These are phyloP conservation scores for Fusarium virguliforme DNA, from an alignment of 2,329 filamentous ascomycete genomes.

Conservation along the genomic window DNA sequence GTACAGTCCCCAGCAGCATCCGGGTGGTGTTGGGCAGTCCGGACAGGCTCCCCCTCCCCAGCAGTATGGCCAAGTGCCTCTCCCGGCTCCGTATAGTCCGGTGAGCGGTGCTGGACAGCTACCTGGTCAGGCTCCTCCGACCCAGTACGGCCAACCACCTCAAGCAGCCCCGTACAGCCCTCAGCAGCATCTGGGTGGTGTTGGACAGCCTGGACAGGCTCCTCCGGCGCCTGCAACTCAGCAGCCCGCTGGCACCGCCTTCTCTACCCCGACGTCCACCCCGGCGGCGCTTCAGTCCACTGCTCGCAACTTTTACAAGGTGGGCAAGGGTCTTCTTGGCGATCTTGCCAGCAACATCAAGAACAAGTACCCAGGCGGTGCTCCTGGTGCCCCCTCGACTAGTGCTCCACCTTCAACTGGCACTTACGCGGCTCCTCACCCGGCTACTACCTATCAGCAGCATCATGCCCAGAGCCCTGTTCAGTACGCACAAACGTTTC, in stretches of 20 bases:
- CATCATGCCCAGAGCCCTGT: slow-evolving; percentile 4
- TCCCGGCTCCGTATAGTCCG: no score
- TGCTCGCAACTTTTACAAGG: slow-evolving; percentile 28
- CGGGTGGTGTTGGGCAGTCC: background rate
- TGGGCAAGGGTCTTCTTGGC: slow-evolving; percentile 27
- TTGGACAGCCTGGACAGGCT: slow-evolving; percentile 21
- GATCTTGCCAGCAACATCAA: slow-evolving; percentile 40
- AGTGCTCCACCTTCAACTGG: background rate
- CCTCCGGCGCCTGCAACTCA: slow-evolving; percentile 19
- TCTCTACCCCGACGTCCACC: slow-evolving; percentile 22
- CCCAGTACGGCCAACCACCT: background rate
- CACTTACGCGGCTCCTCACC: background rate
- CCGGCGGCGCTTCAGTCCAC: slow-evolving; percentile 21
- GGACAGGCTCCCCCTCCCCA: background rate
- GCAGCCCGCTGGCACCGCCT: slow-evolving; percentile 23
- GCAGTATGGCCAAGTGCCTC: no score
- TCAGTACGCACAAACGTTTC: slow-evolving; percentile 19
- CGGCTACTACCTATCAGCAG: slow-evolving; percentile 23
- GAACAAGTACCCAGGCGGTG: slow-evolving; percentile 31
- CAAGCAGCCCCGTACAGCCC: background rate
- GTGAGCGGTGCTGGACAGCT: no score
- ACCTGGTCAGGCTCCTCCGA: background rate
- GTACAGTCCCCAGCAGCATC: background rate
- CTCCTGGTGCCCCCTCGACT: background rate
- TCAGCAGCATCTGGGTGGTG: slow-evolving; percentile 8